A percentile compares a stretch with the other conserved stretches of the same genome.
phyloP scores from a whole-genome alignment of 495 filamentous ascomycete species.

The Penicillium desertorum region DNA sequence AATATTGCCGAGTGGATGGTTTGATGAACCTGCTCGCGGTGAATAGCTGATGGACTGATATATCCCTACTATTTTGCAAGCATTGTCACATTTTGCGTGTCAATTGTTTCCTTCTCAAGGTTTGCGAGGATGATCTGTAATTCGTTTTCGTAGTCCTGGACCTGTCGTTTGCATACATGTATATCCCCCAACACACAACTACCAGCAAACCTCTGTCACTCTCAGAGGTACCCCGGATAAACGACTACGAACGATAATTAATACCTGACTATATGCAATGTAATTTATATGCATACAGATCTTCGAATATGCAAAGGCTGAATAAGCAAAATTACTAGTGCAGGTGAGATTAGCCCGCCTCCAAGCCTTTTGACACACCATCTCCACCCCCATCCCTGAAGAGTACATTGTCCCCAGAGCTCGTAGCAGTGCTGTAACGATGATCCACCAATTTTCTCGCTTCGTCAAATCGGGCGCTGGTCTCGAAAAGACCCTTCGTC shows the following conservation, averaged over 20 bases:
- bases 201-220: neutral
- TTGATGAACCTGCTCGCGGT: constrained; percentile 9
- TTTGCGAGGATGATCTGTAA: neutral
- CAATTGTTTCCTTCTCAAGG: neutral
- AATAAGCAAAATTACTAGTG: constrained; percentile 20
- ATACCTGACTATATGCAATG: neutral
- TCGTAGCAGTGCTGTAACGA: neutral
- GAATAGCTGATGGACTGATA: constrained; percentile 12
- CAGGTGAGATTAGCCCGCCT: constrained; percentile 1
- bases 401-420: neutral
- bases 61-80: constrained; percentile 13
- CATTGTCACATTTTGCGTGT: constrained; percentile 6
- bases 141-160: neutral
- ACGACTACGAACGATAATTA: no score
- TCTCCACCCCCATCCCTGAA: neutral
- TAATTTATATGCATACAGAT: neutral
- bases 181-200: neutral
- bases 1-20: constrained; percentile 3
- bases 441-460: constrained; percentile 35
- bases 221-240: no score
- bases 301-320: constrained; percentile 10
- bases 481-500: constrained; percentile 61
- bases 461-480: constrained; percentile 44
- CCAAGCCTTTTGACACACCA: constrained; percentile 16
- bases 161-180: neutral